A percentile compares a stretch with the other conserved stretches of the same genome.
Evolutionary conservation across 257 asterid species (phyloP).

Genomic region (Fraxinus americana): DNA sequence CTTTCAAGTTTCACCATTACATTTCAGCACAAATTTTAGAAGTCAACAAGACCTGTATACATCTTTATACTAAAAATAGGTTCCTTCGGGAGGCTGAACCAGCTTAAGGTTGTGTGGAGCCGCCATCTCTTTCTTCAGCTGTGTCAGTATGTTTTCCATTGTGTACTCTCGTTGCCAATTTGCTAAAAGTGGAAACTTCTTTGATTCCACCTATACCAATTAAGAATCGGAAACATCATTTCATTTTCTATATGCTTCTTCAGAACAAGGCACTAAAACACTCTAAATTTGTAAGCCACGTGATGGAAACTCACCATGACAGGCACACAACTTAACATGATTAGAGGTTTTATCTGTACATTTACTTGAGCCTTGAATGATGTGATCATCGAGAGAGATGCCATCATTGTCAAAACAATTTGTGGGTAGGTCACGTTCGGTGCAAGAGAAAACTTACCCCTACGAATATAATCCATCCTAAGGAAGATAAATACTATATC

Average conservation of each 20-base stretch:
- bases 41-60: slow-evolving; percentile 8
- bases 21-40: not conserved
- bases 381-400: not conserved
- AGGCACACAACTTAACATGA: not conserved
- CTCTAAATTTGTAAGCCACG: not conserved
- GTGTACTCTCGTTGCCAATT: slow-evolving; percentile 62
- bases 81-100: slow-evolving; percentile 67
- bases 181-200: slow-evolving; percentile 45
- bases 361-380: not conserved
- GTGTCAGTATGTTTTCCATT: slow-evolving; percentile 57
- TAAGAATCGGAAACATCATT: not conserved
- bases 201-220: slow-evolving; percentile 50
- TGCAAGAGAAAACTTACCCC: not conserved
- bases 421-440: not conserved
- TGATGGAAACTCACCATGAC: not conserved
- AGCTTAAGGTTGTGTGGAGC: slow-evolving; percentile 59
- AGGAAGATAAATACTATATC: not conserved
- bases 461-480: not conserved
- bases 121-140: slow-evolving; percentile 64
- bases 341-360: not conserved
- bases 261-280: not conserved
- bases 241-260: not conserved
- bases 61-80: slow-evolving; percentile 41
- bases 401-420: not conserved
- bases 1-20: not conserved